Evolutionary conservation across 371 early-diverging fungal genomes (phyloP).

Genomic region (Fennellomyces sp.): DNA sequence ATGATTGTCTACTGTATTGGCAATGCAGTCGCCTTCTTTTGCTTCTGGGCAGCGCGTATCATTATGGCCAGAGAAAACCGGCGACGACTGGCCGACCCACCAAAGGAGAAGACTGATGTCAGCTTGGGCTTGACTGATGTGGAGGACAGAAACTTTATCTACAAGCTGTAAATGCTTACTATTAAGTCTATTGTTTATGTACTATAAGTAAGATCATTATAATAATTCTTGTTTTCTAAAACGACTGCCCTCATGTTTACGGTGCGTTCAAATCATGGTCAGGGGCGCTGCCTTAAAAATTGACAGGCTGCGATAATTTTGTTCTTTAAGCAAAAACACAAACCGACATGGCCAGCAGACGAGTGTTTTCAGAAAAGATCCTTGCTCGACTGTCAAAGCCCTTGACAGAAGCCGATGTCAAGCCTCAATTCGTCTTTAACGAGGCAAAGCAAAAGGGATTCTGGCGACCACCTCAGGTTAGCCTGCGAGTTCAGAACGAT

Average conservation of each 20-base stretch:
- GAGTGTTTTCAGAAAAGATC: slow-evolving; percentile 37
- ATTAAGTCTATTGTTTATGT: neutral
- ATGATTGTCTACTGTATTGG: slow-evolving; percentile 30
- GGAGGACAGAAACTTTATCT: slow-evolving; percentile 37
- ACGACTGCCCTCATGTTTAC: neutral
- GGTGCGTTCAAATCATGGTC: too few relatives aligned
- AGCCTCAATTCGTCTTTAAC: slow-evolving; percentile 52
- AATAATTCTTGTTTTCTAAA: neutral
- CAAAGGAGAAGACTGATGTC: slow-evolving; percentile 12
- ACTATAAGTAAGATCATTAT: too few relatives aligned
- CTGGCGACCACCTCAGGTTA: slow-evolving; percentile 62
- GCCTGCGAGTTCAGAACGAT: slow-evolving; percentile 61
- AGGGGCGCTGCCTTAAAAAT: too few relatives aligned
- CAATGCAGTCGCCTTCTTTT: slow-evolving; percentile 25
- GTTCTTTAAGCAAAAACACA: neutral
- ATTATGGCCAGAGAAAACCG: slow-evolving; percentile 20
- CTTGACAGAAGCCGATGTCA: slow-evolving; percentile 47
- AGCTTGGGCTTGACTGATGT: slow-evolving; percentile 37
- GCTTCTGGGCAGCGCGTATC: slow-evolving; percentile 24
- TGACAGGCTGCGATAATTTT: too few relatives aligned
- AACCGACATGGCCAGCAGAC: slow-evolving; percentile 34
- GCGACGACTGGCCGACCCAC: slow-evolving; percentile 19
- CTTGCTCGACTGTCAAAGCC: slow-evolving; percentile 30
- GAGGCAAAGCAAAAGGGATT: slow-evolving; percentile 44
- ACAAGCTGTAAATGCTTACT: slow-evolving; percentile 26